phyloP scores from a whole-genome alignment of 176 grass and related monocot genomes.

The Zizania latifolia region DNA sequence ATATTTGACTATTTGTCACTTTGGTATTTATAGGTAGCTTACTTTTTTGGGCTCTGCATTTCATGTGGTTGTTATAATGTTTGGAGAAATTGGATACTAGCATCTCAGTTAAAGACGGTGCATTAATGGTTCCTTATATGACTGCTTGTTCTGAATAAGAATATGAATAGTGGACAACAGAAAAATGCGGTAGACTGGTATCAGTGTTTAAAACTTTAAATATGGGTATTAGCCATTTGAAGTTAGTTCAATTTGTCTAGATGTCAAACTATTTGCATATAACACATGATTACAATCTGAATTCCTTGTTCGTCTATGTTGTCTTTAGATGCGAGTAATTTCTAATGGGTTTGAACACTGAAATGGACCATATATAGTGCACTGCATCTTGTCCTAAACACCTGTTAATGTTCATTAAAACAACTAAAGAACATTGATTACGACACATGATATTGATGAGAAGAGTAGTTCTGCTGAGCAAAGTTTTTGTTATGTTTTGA shows the following conservation, averaged over 20 bases:
- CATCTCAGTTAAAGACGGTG: too few species aligned
- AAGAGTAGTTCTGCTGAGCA: not conserved
- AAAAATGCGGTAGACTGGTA: not conserved
- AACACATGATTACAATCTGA: not conserved
- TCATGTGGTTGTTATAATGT: not conserved
- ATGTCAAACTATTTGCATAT: not conserved
- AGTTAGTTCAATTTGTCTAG: slow-evolving; percentile 2
- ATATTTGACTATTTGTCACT: not conserved
- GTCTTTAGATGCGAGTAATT: not conserved
- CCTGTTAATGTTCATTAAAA: not conserved
- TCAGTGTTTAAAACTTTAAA: not conserved
- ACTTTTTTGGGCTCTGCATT: not conserved
- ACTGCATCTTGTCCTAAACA: not conserved
- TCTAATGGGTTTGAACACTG: not conserved
- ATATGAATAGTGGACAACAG: not conserved
- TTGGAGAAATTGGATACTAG: not conserved
- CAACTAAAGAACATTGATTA: slow-evolving; percentile 1
- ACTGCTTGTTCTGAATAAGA: not conserved
- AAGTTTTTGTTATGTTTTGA: slow-evolving; percentile 21
- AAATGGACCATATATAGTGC: not conserved
- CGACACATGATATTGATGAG: not conserved
- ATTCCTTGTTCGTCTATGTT: not conserved
- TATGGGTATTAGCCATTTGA: not conserved
- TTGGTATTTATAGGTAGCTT: not conserved
- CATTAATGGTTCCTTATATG: too few species aligned